phyloP scores from a whole-genome alignment of 129 eudicot species.

The Flaveria linearis region DNA sequence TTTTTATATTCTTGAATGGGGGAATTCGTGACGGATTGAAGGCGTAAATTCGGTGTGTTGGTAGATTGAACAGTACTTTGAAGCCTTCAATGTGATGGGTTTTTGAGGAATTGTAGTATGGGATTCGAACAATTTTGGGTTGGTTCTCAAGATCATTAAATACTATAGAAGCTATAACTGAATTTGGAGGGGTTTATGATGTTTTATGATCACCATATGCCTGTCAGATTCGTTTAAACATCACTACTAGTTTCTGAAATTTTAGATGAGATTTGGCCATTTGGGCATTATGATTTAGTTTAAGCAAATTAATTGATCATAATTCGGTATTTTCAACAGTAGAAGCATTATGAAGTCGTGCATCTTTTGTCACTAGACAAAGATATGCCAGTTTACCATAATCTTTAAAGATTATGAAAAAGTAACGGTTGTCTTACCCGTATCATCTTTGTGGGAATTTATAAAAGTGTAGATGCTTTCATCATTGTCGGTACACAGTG shows the following conservation, averaged over 20 bases:
- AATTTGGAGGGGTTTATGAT: conserved; percentile 13
- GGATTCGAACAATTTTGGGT: too few relatives aligned
- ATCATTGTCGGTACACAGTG: neutral
- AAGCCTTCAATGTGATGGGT: too few relatives aligned
- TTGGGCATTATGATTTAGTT: conserved; percentile 17
- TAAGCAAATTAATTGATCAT: conserved; percentile 14
- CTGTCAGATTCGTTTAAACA: conserved; percentile 1
- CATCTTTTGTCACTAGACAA: conserved; percentile 15
- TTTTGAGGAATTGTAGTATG: too few relatives aligned
- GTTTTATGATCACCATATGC: conserved; percentile 1
- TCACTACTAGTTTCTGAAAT: neutral
- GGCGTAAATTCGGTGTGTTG: too few relatives aligned
- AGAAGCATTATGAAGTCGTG: conserved; percentile 1
- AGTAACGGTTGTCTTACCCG: conserved; percentile 7
- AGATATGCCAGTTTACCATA: conserved; percentile 6
- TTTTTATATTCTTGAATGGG: too few relatives aligned
- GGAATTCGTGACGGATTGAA: too few relatives aligned
- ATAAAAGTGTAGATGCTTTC: neutral
- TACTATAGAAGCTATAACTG: neutral
- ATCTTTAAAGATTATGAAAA: conserved; percentile 20
- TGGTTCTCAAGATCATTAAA: neutral
- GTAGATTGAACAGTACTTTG: too few relatives aligned
- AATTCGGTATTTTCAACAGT: neutral
- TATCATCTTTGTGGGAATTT: neutral
- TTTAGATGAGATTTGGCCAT: neutral